Conservation (phyloP, 2,329 filamentous ascomycete genomes). For the Xylaria digitata region DNA sequence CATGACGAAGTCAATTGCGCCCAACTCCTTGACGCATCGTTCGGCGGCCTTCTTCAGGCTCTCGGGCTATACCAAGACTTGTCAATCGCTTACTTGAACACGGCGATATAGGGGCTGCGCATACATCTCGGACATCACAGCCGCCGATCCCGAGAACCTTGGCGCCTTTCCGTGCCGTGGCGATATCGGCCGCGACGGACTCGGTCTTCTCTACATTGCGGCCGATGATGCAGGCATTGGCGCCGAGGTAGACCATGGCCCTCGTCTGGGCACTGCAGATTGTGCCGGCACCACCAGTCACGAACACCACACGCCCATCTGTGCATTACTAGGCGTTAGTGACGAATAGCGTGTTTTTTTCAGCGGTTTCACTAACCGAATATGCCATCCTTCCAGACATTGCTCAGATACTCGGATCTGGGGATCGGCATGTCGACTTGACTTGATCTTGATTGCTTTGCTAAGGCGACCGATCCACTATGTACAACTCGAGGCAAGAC, state of each 20-base stretch:
- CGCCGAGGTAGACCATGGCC: constrained; percentile 89
- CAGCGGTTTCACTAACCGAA: constrained; percentile 70
- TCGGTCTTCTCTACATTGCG: constrained; percentile 91
- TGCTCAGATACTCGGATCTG: constrained; percentile 80
- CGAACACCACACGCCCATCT: constrained; percentile 92
- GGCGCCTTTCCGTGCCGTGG: constrained; percentile 78
- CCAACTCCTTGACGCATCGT: constrained; percentile 82
- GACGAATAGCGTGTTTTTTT: constrained; percentile 1
- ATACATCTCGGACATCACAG: constrained; percentile 78
- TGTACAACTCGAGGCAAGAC: constrained; percentile 26
- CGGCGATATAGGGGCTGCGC: constrained; percentile 42
- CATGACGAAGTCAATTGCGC: constrained; percentile 93
- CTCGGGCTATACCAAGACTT: constrained; percentile 59
- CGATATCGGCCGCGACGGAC: constrained; percentile 81
- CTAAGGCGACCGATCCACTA: constrained; percentile 2
- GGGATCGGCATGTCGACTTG: constrained; percentile 71
- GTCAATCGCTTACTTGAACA: constrained; percentile 19
- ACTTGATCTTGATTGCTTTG: background rate
- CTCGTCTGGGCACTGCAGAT: constrained; percentile 96
- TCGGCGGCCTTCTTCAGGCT: constrained; percentile 79
- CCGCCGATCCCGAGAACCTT: constrained; percentile 89
- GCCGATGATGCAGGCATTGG: constrained; percentile 93
- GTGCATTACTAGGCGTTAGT: constrained; percentile 26
- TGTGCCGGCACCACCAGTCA: constrained; percentile 91
- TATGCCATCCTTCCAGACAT: constrained; percentile 86